These are phyloP conservation scores for Paspalum notatum DNA, from an alignment of 176 grass and related monocot species.

Conservation along the genomic window DNA sequence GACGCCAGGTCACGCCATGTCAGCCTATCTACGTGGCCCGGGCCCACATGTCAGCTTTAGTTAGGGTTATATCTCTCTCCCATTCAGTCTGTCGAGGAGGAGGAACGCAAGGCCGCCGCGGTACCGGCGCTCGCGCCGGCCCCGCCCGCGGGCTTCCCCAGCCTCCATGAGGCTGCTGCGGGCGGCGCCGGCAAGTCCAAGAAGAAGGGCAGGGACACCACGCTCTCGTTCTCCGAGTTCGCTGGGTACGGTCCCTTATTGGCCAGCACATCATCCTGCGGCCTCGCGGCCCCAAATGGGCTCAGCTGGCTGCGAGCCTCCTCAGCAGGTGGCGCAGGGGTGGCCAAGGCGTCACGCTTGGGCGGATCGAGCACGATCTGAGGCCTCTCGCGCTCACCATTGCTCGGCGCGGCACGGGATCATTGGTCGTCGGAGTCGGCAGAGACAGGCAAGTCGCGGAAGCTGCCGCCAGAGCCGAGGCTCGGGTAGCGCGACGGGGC, in stretches of 20 bases:
- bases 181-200: slow-evolving; percentile 43
- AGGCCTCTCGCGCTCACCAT: slow-evolving; percentile 57
- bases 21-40: no score
- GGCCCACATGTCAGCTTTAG: no score
- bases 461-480: slow-evolving; percentile 42
- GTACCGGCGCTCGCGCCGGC: background rate
- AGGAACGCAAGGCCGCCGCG: slow-evolving; percentile 51
- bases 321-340: slow-evolving; percentile 22
- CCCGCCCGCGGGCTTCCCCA: slow-evolving; percentile 56
- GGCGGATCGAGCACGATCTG: slow-evolving; percentile 76
- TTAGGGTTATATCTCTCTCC: no score
- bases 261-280: slow-evolving; percentile 67
- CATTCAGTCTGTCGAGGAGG: slow-evolving; percentile 82
- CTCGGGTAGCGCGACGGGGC: slow-evolving; percentile 52
- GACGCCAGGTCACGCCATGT: no score
- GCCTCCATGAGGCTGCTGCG: slow-evolving; percentile 59
- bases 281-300: slow-evolving; percentile 73
- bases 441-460: slow-evolving; percentile 52
- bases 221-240: slow-evolving; percentile 67
- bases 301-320: slow-evolving; percentile 44
- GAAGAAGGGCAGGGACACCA: slow-evolving; percentile 66
- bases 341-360: slow-evolving; percentile 46
- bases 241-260: slow-evolving; percentile 68
- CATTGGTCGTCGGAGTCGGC: slow-evolving; percentile 68
- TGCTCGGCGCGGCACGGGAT: slow-evolving; percentile 34